Evolutionary conservation across 202 grass and related monocot genomes (phyloP).

Genomic region (Bolboschoenoplectus hybrid): DNA sequence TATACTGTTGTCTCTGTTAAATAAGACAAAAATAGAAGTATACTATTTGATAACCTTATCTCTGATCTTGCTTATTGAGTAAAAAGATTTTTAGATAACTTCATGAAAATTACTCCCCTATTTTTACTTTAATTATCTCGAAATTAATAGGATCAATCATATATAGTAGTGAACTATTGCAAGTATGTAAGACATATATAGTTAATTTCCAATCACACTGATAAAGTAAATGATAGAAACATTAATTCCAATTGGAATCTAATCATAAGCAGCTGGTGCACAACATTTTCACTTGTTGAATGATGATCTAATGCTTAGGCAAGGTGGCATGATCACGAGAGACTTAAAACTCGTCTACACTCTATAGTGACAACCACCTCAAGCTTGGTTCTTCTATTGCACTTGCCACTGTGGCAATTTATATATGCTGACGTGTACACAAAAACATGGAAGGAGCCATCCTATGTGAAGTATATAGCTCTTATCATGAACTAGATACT

Average conservation of each 20-base stretch:
- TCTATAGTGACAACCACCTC: conserved; percentile 34
- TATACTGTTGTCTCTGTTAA: background rate
- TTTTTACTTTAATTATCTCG: background rate
- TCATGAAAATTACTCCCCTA: background rate
- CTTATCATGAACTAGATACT: background rate
- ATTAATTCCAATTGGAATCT: background rate
- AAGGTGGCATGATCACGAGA: conserved; percentile 28
- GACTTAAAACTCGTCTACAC: conserved; percentile 23
- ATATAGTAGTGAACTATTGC: background rate
- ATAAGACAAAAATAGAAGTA: conserved; percentile 21
- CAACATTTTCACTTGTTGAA: background rate
- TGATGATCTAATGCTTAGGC: conserved; percentile 32
- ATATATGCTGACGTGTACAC: background rate
- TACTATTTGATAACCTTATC: background rate
- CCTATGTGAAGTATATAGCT: background rate
- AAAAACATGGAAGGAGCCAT: background rate
- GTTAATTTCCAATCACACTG: conserved; percentile 2
- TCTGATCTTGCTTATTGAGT: conserved; percentile 1
- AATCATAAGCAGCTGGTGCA: conserved; percentile 35
- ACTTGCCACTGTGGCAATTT: conserved; percentile 7
- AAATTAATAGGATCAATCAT: background rate
- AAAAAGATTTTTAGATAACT: conserved; percentile 3
- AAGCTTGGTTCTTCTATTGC: conserved; percentile 25
- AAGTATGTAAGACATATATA: background rate
- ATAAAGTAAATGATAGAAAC: background rate